A percentile compares a stretch with the other conserved stretches of the same genome.
These are phyloP conservation scores for Gastrolobium villosum DNA, from an alignment of 306 rosid genomes.

Conservation along the genomic window DNA sequence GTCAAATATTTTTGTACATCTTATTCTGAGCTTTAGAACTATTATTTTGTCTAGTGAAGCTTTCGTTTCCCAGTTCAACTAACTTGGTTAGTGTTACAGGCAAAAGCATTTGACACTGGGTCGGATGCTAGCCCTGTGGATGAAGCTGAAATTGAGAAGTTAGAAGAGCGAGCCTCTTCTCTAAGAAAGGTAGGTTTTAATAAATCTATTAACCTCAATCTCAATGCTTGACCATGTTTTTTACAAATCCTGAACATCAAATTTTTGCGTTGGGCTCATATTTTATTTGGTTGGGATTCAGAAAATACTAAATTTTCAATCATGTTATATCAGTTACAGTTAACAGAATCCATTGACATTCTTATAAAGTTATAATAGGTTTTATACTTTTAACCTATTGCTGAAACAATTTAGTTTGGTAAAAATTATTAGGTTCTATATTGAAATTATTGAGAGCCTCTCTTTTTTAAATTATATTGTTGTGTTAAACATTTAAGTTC, in stretches of 20 bases:
- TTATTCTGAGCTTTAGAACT: constrained; percentile 13
- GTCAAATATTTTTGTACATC: constrained; percentile 26
- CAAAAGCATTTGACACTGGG: constrained; percentile 61
- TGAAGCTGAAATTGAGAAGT: constrained; percentile 76
- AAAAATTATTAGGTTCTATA: background rate
- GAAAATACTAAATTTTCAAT: background rate
- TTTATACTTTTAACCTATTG: constrained; percentile 24
- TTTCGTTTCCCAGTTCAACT: constrained; percentile 40
- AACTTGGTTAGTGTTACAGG: constrained; percentile 60
- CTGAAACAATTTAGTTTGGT: constrained; percentile 13
- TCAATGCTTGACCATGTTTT: constrained; percentile 30
- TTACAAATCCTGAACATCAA: constrained; percentile 31
- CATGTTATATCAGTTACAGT: constrained; percentile 22
- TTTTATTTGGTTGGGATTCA: constrained; percentile 32
- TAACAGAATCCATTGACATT: constrained; percentile 13
- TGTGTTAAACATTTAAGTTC: constrained; percentile 28
- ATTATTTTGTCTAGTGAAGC: constrained; percentile 25
- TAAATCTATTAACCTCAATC: constrained; percentile 17
- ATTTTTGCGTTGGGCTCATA: constrained; percentile 8
- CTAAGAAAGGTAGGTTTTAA: constrained; percentile 70
- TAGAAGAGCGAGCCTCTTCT: constrained; percentile 76
- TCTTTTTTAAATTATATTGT: background rate
- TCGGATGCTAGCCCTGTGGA: constrained; percentile 66
- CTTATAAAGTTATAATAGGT: background rate
- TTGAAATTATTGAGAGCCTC: constrained; percentile 32